These are phyloP conservation scores for Citeromyces nyonsensis DNA, from an alignment of 805 yeast genomes.

Conservation along the genomic window DNA sequence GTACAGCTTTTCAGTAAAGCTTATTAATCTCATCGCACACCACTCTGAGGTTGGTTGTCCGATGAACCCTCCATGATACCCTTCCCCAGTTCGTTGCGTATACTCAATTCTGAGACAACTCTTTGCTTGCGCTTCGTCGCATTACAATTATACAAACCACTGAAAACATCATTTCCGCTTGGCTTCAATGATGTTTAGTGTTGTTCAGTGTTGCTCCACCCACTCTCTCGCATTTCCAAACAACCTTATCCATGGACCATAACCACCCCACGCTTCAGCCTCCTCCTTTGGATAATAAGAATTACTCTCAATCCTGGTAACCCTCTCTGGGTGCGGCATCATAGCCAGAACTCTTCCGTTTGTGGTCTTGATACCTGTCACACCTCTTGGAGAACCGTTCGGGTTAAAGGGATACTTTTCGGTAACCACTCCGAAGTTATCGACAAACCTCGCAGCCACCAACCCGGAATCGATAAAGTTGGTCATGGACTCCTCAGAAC, in stretches of 20 bases:
- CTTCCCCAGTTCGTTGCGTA: too few relatives aligned
- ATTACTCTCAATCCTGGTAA: constrained; percentile 72
- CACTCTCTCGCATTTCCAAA: constrained; percentile 89
- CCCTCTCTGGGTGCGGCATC: constrained; percentile 99
- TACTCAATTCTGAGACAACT: too few relatives aligned
- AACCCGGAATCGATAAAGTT: constrained; percentile 35
- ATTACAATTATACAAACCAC: too few relatives aligned
- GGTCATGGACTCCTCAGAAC: constrained; percentile 23
- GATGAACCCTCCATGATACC: too few relatives aligned
- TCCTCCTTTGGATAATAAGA: constrained; percentile 71
- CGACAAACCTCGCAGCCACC: constrained; percentile 67
- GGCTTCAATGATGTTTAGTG: too few relatives aligned
- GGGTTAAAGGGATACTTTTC: constrained; percentile 88
- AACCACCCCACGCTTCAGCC: constrained; percentile 53
- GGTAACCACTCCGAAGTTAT: constrained; percentile 78
- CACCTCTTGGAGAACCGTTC: constrained; percentile 88
- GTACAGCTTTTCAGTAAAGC: too few relatives aligned
- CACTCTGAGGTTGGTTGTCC: too few relatives aligned
- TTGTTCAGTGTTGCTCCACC: constrained; percentile 30
- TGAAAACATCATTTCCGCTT: too few relatives aligned
- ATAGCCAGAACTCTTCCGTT: constrained; percentile 92
- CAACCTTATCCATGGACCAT: constrained; percentile 92
- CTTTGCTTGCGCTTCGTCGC: too few relatives aligned
- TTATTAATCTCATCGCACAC: too few relatives aligned
- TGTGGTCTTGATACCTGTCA: constrained; percentile 80